Percentiles rank a stretch among this genome's conserved stretches.
Evolutionary conservation across 352 stramenopile species (phyloP).

Genomic region (Pythium dissimile): DNA sequence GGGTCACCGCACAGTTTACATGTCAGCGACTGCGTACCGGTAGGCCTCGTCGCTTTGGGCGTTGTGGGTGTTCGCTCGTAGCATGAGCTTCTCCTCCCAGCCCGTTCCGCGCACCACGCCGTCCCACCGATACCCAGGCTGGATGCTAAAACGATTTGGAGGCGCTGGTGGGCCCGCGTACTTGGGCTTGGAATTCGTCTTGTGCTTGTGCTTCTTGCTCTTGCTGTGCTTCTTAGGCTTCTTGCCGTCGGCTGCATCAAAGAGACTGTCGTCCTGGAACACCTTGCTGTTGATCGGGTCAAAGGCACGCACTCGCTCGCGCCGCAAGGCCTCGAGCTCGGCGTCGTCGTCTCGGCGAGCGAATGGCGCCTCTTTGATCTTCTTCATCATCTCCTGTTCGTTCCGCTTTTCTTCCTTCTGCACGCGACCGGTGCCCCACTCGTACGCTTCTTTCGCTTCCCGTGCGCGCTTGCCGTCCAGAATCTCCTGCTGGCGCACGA

Average conservation of each 20-base stretch:
- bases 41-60: slow-evolving; percentile 73
- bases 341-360: slow-evolving; percentile 65
- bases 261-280: slow-evolving; percentile 59
- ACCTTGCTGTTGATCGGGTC: slow-evolving; percentile 77
- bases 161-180: slow-evolving; percentile 71
- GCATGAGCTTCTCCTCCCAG: slow-evolving; percentile 94
- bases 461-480: slow-evolving; percentile 71
- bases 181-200: slow-evolving; percentile 45
- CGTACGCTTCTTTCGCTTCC: slow-evolving; percentile 77
- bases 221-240: slow-evolving; percentile 36
- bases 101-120: slow-evolving; percentile 95
- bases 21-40: slow-evolving; percentile 77
- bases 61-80: slow-evolving; percentile 60
- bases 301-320: slow-evolving; percentile 60
- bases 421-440: slow-evolving; percentile 81
- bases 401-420: slow-evolving; percentile 66
- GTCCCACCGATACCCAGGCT: slow-evolving; percentile 98
- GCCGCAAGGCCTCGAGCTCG: slow-evolving; percentile 59
- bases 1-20: no score
- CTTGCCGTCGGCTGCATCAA: slow-evolving; percentile 6
- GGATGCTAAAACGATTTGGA: slow-evolving; percentile 87
- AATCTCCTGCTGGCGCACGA: slow-evolving; percentile 78
- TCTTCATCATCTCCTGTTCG: slow-evolving; percentile 53
- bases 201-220: slow-evolving; percentile 31
- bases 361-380: slow-evolving; percentile 68